Conservation (phyloP, 1,139 yeast genomes). For the Diutina neorugosa region DNA sequence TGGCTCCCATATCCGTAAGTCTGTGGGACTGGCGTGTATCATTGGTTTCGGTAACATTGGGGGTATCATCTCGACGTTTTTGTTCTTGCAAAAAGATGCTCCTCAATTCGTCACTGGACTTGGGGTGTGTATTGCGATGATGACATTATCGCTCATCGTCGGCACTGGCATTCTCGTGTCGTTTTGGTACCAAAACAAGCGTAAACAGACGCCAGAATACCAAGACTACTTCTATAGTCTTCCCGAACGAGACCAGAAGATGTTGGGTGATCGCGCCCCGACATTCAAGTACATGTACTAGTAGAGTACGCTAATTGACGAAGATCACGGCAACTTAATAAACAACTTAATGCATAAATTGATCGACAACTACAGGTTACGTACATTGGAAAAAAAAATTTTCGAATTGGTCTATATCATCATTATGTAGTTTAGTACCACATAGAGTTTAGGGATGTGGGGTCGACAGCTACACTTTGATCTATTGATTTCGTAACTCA, state of each 20-base stretch:
- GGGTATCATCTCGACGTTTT: constrained; percentile 1
- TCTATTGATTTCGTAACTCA: background rate
- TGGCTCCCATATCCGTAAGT: constrained; percentile 66
- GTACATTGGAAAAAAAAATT: no score
- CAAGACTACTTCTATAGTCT: constrained; percentile 30
- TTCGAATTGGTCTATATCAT: no score
- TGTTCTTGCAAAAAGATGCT: constrained; percentile 27
- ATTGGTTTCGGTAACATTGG: background rate
- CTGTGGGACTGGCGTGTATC: constrained; percentile 26
- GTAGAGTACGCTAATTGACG: background rate
- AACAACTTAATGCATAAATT: no score
- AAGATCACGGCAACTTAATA: background rate
- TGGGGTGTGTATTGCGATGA: constrained; percentile 31
- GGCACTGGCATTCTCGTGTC: constrained; percentile 31
- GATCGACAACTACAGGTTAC: no score
- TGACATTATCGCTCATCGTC: constrained; percentile 30
- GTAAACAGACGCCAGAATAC: constrained; percentile 25
- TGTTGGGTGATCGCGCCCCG: constrained; percentile 61
- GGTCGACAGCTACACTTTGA: no score
- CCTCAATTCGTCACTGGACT: constrained; percentile 53
- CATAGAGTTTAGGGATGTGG: no score
- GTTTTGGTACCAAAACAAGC: constrained; percentile 19
- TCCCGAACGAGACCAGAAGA: constrained; percentile 34
- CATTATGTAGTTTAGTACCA: no score
- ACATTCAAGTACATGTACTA: constrained; percentile 26